Evolutionary conservation across 2,329 filamentous ascomycete genomes (phyloP).

Genomic region (Berkeleyomyces basicola): DNA sequence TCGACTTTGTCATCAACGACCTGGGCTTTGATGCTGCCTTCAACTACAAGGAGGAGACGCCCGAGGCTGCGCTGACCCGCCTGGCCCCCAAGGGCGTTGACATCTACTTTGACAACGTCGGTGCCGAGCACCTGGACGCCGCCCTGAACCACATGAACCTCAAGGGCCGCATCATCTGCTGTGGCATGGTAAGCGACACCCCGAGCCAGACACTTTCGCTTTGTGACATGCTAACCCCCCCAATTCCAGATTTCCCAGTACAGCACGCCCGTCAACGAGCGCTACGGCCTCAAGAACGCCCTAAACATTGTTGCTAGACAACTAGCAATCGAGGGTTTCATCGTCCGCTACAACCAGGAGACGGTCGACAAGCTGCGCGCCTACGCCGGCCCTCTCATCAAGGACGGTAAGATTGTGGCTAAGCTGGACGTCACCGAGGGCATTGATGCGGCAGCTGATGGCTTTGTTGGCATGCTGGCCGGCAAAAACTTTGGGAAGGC

Average conservation of each 20-base stretch:
- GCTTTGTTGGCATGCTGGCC: conserved; percentile 55
- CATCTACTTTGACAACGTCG: conserved; percentile 41
- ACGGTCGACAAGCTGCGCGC: conserved; percentile 60
- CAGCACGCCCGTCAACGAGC: conserved; percentile 39
- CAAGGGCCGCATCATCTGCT: conserved; percentile 48
- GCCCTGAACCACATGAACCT: conserved; percentile 33
- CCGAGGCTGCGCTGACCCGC: conserved; percentile 47
- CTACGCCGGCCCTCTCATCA: conserved; percentile 39
- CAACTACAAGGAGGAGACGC: conserved; percentile 76
- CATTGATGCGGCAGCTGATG: conserved; percentile 63
- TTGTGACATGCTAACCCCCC: not conserved
- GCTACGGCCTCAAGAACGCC: conserved; percentile 51
- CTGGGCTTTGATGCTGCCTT: conserved; percentile 46
- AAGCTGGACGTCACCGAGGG: conserved; percentile 53
- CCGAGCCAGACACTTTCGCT: not conserved
- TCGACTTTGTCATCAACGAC: conserved; percentile 43
- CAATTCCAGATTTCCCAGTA: conserved; percentile 48
- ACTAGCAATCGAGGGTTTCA: conserved; percentile 58
- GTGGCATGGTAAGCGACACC: conserved; percentile 36
- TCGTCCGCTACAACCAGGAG: conserved; percentile 53
- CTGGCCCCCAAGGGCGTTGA: conserved; percentile 65
- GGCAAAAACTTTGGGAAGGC: conserved; percentile 82
- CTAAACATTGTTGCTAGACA: conserved; percentile 49
- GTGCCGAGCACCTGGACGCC: conserved; percentile 34
- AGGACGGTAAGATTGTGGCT: conserved; percentile 57